These are phyloP conservation scores for Exophiala calicioides DNA, from an alignment of 2,329 filamentous ascomycete genomes.

Conservation along the genomic window DNA sequence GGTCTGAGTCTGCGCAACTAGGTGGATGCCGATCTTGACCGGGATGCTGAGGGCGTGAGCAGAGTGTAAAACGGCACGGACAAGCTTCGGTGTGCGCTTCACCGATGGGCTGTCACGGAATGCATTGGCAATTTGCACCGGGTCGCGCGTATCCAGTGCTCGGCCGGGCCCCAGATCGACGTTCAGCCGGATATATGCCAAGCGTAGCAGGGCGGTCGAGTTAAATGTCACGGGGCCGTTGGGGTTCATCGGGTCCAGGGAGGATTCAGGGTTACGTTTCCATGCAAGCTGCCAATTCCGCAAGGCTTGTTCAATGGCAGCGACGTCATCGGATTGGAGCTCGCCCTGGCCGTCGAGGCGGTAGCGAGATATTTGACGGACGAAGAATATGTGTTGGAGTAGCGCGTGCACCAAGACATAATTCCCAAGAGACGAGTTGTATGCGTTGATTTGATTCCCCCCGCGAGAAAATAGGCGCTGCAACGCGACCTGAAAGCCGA, in stretches of 20 bases:
- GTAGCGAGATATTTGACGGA: slow-evolving; percentile 49
- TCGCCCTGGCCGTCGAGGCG: slow-evolving; percentile 37
- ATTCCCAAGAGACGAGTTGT: slow-evolving; percentile 59
- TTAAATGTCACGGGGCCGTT: slow-evolving; percentile 68
- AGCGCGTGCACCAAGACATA: slow-evolving; percentile 72
- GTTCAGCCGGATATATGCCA: slow-evolving; percentile 54
- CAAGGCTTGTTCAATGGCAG: slow-evolving; percentile 46
- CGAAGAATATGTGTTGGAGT: slow-evolving; percentile 70
- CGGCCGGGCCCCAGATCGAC: slow-evolving; percentile 38
- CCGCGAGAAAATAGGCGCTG: slow-evolving; percentile 25
- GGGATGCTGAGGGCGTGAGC: slow-evolving; percentile 66
- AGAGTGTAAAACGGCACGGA: slow-evolving; percentile 65
- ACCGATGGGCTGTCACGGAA: slow-evolving; percentile 58
- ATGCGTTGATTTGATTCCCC: slow-evolving; percentile 21
- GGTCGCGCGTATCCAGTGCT: slow-evolving; percentile 63
- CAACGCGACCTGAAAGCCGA: slow-evolving; percentile 40
- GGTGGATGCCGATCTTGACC: slow-evolving; percentile 41
- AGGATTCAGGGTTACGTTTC: slow-evolving; percentile 44
- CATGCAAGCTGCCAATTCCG: slow-evolving; percentile 45
- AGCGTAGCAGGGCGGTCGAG: slow-evolving; percentile 62
- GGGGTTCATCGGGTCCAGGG: slow-evolving; percentile 32
- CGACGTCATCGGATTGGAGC: slow-evolving; percentile 42
- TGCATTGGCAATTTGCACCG: slow-evolving; percentile 59
- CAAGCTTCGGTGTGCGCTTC: slow-evolving; percentile 58
- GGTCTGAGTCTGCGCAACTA: slow-evolving; percentile 42